Conservation (phyloP, 2,329 filamentous ascomycete species). For the Fusarium humuli region DNA sequence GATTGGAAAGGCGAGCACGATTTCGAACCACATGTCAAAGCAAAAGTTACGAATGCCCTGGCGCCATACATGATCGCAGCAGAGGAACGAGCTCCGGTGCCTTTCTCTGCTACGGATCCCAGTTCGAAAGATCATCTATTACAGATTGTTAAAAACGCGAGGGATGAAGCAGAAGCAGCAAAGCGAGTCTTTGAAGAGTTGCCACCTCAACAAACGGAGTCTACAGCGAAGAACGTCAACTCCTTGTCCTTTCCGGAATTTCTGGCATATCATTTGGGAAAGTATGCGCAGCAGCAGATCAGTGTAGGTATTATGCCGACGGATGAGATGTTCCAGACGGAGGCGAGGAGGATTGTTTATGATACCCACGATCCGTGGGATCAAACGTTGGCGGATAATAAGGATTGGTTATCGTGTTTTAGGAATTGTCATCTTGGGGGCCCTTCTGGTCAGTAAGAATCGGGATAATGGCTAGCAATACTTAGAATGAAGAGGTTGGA, state of each 20-base stretch:
- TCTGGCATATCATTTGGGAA: constrained; percentile 34
- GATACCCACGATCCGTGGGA: constrained; percentile 43
- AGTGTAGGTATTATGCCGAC: constrained; percentile 36
- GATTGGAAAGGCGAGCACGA: constrained; percentile 48
- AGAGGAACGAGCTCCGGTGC: constrained; percentile 40
- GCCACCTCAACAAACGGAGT: not conserved
- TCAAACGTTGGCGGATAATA: constrained; percentile 47
- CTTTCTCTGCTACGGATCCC: constrained; percentile 46
- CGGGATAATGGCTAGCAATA: not conserved
- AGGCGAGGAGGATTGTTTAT: constrained; percentile 45
- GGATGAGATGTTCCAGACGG: constrained; percentile 46
- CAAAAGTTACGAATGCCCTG: constrained; percentile 40
- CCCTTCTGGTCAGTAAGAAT: not conserved
- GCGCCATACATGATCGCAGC: constrained; percentile 46
- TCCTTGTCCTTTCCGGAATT: constrained; percentile 31
- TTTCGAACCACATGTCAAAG: constrained; percentile 41
- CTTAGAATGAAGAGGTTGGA: no score
- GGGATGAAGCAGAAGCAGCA: not conserved
- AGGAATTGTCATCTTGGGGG: constrained; percentile 18
- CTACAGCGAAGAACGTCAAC: not conserved
- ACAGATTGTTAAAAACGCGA: constrained; percentile 26
- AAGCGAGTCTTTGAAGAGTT: not conserved
- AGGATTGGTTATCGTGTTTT: constrained; percentile 46
- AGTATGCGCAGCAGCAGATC: constrained; percentile 42
- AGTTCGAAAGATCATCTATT: constrained; percentile 39